Evolutionary conservation across 2,329 filamentous ascomycete genomes (phyloP), one percentile per base, ranked within the genome.

Genomic region (Monilinia laxa): DNA sequence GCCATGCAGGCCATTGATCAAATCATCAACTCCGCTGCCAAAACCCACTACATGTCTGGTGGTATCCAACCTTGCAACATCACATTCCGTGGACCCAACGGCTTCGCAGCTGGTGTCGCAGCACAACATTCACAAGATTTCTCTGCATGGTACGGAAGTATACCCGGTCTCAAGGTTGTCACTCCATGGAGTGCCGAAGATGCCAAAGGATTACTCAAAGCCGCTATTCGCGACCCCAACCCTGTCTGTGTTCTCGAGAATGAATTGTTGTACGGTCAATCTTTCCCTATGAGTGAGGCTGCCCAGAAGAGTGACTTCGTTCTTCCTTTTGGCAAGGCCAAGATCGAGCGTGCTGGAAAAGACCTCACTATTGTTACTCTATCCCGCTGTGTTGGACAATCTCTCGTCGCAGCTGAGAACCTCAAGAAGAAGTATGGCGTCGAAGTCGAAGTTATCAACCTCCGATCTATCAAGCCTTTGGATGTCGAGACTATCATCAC

Each of bases 1-100:
- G 94, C 95, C 80, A 99, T 99, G 95, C 95, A 99, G 84, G 92
- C 95, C 79, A 99, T 99, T 81, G 95, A 99, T 80, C 95, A 99
- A 81, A 92, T 99, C 79, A 93, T 99, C 87, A 99, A 99, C 88
- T 98, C 94, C 60, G 95, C 86, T 75, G 95, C 93, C 78, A 99
- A 99, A 87, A 99, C 95, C 67, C 94, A 99, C 78, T 99, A 99
- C 86, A 99, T 99, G 95, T 98, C 95, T 71, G 95, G 95, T 76
- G 95, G 95, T 80, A 98, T 97, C 80, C 95, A 99, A 83, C 95
- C 95, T 76, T 99, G 95, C 84, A 98, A 98, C 85, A 94, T 99
- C 82, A 98, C 95, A 75, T 99, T 99, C 90, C 93, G 95, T 79
- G 95, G 95, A 65, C 95, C 95, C 81, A 99, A 99, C 83, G 95